phyloP scores from a whole-genome alignment of 2,329 filamentous ascomycete genomes.

The Botrytis sinoallii region DNA sequence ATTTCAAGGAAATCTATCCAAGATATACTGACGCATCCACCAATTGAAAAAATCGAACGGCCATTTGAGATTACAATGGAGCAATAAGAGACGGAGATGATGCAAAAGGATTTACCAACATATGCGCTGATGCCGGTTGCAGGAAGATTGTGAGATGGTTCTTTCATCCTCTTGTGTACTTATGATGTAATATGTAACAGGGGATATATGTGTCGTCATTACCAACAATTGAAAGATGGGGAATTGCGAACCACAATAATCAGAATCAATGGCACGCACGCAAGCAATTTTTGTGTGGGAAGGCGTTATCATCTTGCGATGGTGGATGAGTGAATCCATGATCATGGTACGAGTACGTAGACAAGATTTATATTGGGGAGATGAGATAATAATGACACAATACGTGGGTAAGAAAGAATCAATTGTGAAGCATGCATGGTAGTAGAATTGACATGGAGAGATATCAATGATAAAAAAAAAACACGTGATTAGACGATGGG shows the following conservation, averaged over 20 bases:
- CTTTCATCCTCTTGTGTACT: neutral
- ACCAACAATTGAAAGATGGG: neutral
- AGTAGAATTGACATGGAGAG: neutral
- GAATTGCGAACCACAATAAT: neutral
- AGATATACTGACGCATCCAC: neutral
- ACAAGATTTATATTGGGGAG: neutral
- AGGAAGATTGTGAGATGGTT: neutral
- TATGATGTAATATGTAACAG: conserved; percentile 10
- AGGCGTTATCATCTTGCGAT: neutral
- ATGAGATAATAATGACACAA: neutral
- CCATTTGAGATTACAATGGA: neutral
- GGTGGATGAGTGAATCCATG: neutral
- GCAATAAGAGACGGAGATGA: neutral
- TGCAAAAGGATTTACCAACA: neutral
- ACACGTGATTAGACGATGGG: neutral
- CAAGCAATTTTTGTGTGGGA: neutral
- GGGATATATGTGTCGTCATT: conserved; percentile 1
- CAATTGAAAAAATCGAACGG: neutral
- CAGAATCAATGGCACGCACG: neutral
- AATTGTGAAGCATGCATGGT: neutral
- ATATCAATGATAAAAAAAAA: neutral
- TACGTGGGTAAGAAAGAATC: neutral
- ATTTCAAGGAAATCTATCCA: neutral
- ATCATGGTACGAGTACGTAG: neutral
- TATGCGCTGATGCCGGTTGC: neutral